A percentile compares a stretch with the other conserved stretches of the same genome.
These are phyloP conservation scores for Psilocybe cyanescens DNA, from an alignment of 768 basidiomycete genomes.

Conservation along the genomic window DNA sequence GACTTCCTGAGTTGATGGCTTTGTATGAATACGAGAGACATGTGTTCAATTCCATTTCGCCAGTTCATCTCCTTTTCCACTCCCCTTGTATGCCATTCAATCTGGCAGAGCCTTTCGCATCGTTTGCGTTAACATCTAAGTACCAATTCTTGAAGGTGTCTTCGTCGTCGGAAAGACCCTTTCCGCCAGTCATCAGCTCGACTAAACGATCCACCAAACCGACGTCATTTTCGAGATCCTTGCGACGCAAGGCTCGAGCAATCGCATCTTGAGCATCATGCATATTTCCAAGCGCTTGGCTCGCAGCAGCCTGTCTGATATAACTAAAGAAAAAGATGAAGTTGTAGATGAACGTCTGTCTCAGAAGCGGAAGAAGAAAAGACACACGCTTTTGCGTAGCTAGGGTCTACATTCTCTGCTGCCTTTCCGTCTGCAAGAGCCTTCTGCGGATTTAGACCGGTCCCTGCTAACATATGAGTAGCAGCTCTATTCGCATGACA, in stretches of 20 bases:
- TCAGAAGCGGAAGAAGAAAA: background rate
- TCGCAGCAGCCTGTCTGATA: slow-evolving; percentile 34
- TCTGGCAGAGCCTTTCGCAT: slow-evolving; percentile 12
- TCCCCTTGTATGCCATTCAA: slow-evolving; percentile 23
- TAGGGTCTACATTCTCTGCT: slow-evolving; percentile 28
- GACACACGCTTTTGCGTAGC: slow-evolving; percentile 36
- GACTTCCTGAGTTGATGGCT: background rate
- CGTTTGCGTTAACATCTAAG: slow-evolving; percentile 15
- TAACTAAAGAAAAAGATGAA: slow-evolving; percentile 23
- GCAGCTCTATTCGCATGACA: slow-evolving; percentile 38
- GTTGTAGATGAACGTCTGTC: too few relatives aligned
- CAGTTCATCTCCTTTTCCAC: slow-evolving; percentile 23
- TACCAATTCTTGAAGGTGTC: slow-evolving; percentile 24
- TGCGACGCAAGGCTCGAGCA: slow-evolving; percentile 25
- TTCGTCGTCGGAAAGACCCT: slow-evolving; percentile 28
- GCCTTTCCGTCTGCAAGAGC: slow-evolving; percentile 35
- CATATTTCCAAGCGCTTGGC: slow-evolving; percentile 23
- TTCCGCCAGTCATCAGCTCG: slow-evolving; percentile 26
- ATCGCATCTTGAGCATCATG: slow-evolving; percentile 29
- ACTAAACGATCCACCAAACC: slow-evolving; percentile 28
- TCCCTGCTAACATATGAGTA: slow-evolving; percentile 31
- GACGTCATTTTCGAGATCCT: slow-evolving; percentile 28
- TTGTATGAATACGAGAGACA: background rate
- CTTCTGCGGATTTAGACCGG: slow-evolving; percentile 27
- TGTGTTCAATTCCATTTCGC: slow-evolving; percentile 13